Evolutionary conservation across 352 stramenopile species (phyloP).

Genomic region (Pythium plurisporium): DNA sequence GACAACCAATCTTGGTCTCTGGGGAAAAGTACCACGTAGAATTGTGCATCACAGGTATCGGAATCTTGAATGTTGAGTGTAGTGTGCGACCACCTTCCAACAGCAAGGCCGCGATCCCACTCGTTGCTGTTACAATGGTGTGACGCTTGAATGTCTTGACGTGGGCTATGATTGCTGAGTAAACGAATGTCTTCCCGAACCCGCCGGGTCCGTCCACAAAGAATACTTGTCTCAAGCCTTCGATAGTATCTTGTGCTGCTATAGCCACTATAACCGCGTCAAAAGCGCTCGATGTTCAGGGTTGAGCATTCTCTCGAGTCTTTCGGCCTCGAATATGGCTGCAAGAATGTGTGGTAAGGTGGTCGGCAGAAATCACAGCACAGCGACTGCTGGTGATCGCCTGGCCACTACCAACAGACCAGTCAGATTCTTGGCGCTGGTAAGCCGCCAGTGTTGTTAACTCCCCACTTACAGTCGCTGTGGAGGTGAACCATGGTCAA

Average conservation of each 20-base stretch:
- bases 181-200: constrained; percentile 32
- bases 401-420: neutral
- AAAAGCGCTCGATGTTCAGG: too few relatives aligned
- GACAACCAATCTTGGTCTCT: constrained; percentile 1
- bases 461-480: neutral
- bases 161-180: constrained; percentile 22
- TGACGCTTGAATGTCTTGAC: constrained; percentile 16
- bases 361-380: neutral
- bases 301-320: too few relatives aligned
- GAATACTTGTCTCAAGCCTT: too few relatives aligned
- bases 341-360: neutral
- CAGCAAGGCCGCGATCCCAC: constrained; percentile 27
- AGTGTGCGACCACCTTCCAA: constrained; percentile 26
- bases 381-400: neutral
- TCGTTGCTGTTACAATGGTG: constrained; percentile 19
- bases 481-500: neutral
- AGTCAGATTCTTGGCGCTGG: neutral
- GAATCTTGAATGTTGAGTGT: constrained; percentile 34
- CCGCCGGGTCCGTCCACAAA: constrained; percentile 27
- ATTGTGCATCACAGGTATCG: constrained; percentile 11
- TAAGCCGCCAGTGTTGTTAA: neutral
- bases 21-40: constrained; percentile 17
- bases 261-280: too few relatives aligned
- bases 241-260: too few relatives aligned
- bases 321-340: too few relatives aligned